Percentiles rank a stretch among this genome's conserved stretches.
These are phyloP conservation scores for Myxozyma monticola DNA, from an alignment of 805 yeast species.

Conservation along the genomic window DNA sequence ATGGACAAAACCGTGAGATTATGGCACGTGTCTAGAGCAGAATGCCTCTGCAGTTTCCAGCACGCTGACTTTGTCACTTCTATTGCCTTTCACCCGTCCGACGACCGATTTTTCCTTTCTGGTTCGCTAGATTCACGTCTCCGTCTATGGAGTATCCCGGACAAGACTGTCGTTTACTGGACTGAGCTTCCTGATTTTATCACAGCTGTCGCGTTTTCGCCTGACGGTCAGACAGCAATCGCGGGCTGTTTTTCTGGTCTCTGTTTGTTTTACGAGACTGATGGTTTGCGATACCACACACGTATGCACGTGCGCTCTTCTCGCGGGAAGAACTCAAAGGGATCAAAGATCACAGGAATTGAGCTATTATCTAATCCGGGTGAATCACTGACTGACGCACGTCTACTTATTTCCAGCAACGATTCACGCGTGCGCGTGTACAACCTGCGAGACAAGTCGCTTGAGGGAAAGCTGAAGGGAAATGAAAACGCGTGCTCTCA, in stretches of 20 bases:
- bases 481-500: constrained; percentile 68
- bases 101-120: constrained; percentile 81
- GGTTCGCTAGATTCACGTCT: constrained; percentile 77
- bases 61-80: constrained; percentile 84
- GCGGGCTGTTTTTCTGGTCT: constrained; percentile 83
- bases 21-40: constrained; percentile 77
- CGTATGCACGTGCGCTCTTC: constrained; percentile 44
- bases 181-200: constrained; percentile 64
- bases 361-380: constrained; percentile 40
- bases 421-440: constrained; percentile 76
- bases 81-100: constrained; percentile 76
- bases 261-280: constrained; percentile 59
- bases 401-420: constrained; percentile 68
- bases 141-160: constrained; percentile 84
- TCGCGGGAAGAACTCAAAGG: constrained; percentile 40
- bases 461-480: constrained; percentile 74
- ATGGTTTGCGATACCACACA: constrained; percentile 57
- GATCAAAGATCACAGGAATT: constrained; percentile 76
- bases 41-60: constrained; percentile 60
- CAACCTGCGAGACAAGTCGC: constrained; percentile 51
- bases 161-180: constrained; percentile 60
- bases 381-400: constrained; percentile 39
- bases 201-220: constrained; percentile 73
- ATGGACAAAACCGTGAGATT: constrained; percentile 80
- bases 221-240: constrained; percentile 56